Base-by-base conservation (phyloP, 2,329 filamentous ascomycete species). In the Pseudopyricularia cyperi region DNA sequence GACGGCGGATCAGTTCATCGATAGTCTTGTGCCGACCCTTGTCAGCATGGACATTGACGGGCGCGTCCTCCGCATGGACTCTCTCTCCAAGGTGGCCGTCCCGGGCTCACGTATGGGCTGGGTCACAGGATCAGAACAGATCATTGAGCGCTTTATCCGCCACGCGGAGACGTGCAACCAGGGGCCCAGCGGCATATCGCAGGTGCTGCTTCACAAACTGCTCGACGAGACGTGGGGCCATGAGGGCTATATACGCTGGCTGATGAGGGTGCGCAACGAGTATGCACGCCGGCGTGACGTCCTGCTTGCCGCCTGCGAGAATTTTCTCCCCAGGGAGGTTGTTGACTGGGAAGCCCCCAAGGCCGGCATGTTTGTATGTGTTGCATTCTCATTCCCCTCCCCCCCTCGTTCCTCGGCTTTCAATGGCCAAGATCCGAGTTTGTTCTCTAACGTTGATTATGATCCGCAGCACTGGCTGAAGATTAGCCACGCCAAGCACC, bases 211-310 rank as follows among this genome's bases (percentile, higher is more conserved):
- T 52, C 90, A 87, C 71, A 94, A 95, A 69, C 73, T 98, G 22
- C 74, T 98, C 2, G 93, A 98, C 57, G 89, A 95, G 67, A 39
- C 34, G 14, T 98, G 93, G 93, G 93, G 91, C 24, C 93, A 98
- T 62, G 76, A 80, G 42, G 90, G 90, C 2, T 98, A 94, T 63
- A 68, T 98, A 24, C 76, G 84, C 61, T 98, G 93, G 93, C 70
- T 98, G 57, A 86, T 93, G 63, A 77, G 88, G 63, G 71, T 97
- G 60, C 79, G 89, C 47, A 66, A 80, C 60, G 80, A 89, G 66
- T 98, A 98, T 64, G 93, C 90, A 1, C 71, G 73, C 57, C 80
- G 91, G 55, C 74, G 93, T 52, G 78, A 97, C 62, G 76, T 80
- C 26, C 79, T 98, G 53, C 72, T 95, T 5, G 74, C 76, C 7